Evolutionary conservation across 805 yeast genomes (phyloP).

Genomic region (Zygotorulaspora florentina): DNA sequence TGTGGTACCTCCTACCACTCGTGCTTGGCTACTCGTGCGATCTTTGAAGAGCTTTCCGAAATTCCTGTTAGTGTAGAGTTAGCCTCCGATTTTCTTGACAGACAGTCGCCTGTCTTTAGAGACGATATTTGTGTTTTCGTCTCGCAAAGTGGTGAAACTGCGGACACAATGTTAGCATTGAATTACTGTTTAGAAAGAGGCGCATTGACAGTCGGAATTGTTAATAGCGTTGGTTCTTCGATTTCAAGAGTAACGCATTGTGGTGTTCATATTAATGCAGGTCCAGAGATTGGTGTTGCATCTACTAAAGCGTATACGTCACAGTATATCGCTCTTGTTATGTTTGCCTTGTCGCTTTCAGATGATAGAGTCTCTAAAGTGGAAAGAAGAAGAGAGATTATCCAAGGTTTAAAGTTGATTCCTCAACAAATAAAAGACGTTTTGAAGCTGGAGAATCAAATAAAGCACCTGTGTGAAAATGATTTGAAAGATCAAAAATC

Average conservation of each 20-base stretch:
- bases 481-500: slow-evolving; percentile 80
- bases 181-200: slow-evolving; percentile 96
- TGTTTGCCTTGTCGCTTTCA: slow-evolving; percentile 93
- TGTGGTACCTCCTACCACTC: slow-evolving; percentile 99
- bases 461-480: slow-evolving; percentile 68
- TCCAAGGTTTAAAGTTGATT: slow-evolving; percentile 75
- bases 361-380: slow-evolving; percentile 80
- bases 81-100: slow-evolving; percentile 92
- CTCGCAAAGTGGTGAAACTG: slow-evolving; percentile 98
- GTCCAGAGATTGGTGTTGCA: slow-evolving; percentile 99
- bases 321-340: slow-evolving; percentile 92
- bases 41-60: slow-evolving; percentile 94
- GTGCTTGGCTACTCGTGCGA: slow-evolving; percentile 93
- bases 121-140: slow-evolving; percentile 97
- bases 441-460: slow-evolving; percentile 63
- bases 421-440: slow-evolving; percentile 83
- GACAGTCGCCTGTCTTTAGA: slow-evolving; percentile 95
- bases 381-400: slow-evolving; percentile 77
- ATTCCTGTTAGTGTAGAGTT: slow-evolving; percentile 89
- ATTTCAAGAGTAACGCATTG: slow-evolving; percentile 96
- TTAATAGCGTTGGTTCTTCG: slow-evolving; percentile 94
- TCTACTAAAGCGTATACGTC: slow-evolving; percentile 99
- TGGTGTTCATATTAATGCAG: slow-evolving; percentile 99
- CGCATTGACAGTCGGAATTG: slow-evolving; percentile 95
- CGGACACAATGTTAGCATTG: slow-evolving; percentile 92